Evolutionary conservation across 2,329 filamentous ascomycete genomes (phyloP).

Genomic region (Hypomyces rosellus): DNA sequence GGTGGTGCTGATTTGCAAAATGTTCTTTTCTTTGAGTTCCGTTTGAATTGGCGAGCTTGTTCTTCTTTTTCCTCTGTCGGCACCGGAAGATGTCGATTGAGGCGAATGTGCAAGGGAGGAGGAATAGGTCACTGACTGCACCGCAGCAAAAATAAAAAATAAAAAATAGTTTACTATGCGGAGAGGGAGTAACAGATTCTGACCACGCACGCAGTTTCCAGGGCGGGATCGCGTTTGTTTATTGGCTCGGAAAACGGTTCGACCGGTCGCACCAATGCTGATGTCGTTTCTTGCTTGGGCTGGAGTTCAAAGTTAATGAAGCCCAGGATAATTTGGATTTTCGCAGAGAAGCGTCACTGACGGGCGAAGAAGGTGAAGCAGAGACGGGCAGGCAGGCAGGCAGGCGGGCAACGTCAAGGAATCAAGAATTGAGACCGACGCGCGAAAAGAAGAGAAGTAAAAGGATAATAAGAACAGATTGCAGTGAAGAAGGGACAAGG

Average conservation of each 20-base stretch:
- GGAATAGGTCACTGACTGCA: neutral
- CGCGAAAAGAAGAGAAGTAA: conserved; percentile 17
- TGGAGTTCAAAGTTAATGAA: conserved; percentile 3
- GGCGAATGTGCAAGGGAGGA: neutral
- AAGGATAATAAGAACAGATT: conserved; percentile 30
- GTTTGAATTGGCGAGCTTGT: conserved; percentile 12
- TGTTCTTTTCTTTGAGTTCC: conserved; percentile 4
- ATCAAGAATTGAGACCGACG: conserved; percentile 8
- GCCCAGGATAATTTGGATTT: conserved; percentile 4
- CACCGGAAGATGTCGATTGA: neutral
- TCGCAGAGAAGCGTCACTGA: conserved; percentile 8
- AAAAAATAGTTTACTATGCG: neutral
- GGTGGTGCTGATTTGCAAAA: conserved; percentile 5
- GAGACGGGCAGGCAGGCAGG: conserved; percentile 5
- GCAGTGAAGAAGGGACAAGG: conserved; percentile 24
- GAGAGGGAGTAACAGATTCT: neutral
- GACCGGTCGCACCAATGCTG: neutral
- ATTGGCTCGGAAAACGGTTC: conserved; percentile 10
- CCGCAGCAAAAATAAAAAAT: neutral
- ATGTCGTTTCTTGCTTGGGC: neutral
- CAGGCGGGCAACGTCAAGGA: conserved; percentile 1
- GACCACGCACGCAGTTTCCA: no score
- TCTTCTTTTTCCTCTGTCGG: neutral
- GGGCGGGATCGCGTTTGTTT: no score
- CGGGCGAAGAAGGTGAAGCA: neutral